These are phyloP conservation scores for Graphiopsis chlorocephala DNA, from an alignment of 2,329 filamentous ascomycete genomes.

Conservation along the genomic window DNA sequence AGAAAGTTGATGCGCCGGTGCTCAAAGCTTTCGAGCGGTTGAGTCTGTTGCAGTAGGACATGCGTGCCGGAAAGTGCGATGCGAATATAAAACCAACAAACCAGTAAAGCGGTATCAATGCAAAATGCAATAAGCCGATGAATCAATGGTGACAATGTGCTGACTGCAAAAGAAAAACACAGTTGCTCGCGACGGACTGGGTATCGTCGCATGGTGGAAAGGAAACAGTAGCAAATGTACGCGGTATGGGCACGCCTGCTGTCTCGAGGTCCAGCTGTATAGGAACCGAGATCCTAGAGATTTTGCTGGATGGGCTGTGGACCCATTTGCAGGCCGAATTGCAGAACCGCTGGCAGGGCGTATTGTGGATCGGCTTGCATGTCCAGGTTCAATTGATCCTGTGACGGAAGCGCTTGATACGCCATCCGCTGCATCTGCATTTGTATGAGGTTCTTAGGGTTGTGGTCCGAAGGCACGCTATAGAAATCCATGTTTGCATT, in stretches of 20 bases:
- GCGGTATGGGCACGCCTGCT: neutral
- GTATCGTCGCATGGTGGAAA: neutral
- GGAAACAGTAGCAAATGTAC: neutral
- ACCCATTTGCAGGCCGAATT: too few relatives aligned
- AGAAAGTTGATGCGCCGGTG: conserved; percentile 47
- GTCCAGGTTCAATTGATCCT: neutral
- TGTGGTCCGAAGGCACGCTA: too few relatives aligned
- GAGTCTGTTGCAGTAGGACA: conserved; percentile 36
- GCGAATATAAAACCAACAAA: neutral
- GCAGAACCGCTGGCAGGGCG: neutral
- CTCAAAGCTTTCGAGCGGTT: conserved; percentile 51
- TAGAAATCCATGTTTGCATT: neutral
- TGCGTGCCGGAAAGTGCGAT: neutral
- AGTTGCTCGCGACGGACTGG: neutral
- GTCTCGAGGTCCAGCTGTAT: neutral
- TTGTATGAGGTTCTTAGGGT: neutral
- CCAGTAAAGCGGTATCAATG: neutral
- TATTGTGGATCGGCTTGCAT: neutral
- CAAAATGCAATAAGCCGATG: neutral
- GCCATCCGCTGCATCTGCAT: neutral
- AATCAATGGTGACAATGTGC: neutral
- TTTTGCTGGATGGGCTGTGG: neutral
- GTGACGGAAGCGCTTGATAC: neutral
- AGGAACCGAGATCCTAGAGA: neutral
- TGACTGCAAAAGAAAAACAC: neutral